These are phyloP conservation scores for Aureobasidium sp. DNA, from an alignment of 2,329 filamentous ascomycete species.

Conservation along the genomic window DNA sequence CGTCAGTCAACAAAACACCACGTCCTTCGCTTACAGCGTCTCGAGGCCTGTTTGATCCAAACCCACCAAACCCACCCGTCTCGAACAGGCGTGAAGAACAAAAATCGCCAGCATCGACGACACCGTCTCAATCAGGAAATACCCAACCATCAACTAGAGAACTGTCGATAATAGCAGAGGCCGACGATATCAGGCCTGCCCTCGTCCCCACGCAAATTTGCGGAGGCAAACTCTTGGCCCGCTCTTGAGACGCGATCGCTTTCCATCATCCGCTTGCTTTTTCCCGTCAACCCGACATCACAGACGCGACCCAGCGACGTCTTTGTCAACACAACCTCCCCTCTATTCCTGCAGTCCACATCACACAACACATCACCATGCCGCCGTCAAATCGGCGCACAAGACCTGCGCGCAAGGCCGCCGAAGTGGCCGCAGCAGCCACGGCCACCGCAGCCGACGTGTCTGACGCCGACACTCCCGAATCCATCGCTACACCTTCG, in stretches of 20 bases:
- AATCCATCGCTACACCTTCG: slow-evolving; percentile 40
- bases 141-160: background rate
- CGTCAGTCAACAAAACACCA: slow-evolving; percentile 11
- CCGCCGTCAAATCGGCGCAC: slow-evolving; percentile 17
- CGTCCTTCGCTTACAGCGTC: background rate
- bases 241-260: slow-evolving; percentile 5
- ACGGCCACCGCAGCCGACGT: slow-evolving; percentile 20
- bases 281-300: slow-evolving; percentile 8
- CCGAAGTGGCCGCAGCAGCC: slow-evolving; percentile 13
- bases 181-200: background rate
- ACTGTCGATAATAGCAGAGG: background rate
- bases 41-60: background rate
- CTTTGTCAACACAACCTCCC: background rate
- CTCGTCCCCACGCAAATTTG: slow-evolving; percentile 7
- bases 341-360: background rate
- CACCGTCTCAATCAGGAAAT: background rate
- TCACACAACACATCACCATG: slow-evolving; percentile 2
- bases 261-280: background rate
- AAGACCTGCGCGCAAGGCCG: slow-evolving; percentile 16
- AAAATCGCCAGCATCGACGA: background rate
- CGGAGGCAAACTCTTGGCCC: slow-evolving; percentile 12
- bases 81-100: background rate
- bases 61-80: background rate
- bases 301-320: slow-evolving; percentile 10
- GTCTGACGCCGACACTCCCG: slow-evolving; percentile 36